phyloP scores from a whole-genome alignment of 805 yeast species.

The Kazachstania martiniae region DNA sequence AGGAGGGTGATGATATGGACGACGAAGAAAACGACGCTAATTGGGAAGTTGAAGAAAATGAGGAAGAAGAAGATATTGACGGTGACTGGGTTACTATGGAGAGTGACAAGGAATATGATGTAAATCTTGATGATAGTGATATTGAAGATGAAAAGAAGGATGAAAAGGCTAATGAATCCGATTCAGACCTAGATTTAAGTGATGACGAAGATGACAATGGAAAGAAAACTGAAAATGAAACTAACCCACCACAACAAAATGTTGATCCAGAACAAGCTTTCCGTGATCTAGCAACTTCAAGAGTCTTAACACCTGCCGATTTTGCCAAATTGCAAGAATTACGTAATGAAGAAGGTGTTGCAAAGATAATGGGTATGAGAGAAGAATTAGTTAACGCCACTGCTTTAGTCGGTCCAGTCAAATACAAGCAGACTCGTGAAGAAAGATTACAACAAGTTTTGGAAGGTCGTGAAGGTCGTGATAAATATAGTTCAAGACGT shows the following conservation, averaged over 20 bases:
- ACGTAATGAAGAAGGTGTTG: conserved; percentile 73
- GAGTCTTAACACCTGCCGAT: conserved; percentile 93
- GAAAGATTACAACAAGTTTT: conserved; percentile 78
- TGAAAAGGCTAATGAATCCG: conserved; percentile 32
- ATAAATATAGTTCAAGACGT: conserved; percentile 77
- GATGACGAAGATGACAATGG: conserved; percentile 29
- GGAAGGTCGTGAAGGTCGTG: conserved; percentile 92
- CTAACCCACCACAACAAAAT: conserved; percentile 18
- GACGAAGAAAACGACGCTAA: conserved; percentile 50
- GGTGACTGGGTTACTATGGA: conserved; percentile 91
- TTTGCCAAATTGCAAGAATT: conserved; percentile 91
- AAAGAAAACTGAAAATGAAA: conserved; percentile 8
- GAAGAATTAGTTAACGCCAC: conserved; percentile 83
- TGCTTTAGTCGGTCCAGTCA: conserved; percentile 59
- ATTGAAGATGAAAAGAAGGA: conserved; percentile 32
- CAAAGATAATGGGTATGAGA: conserved; percentile 55
- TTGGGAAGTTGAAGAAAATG: conserved; percentile 45
- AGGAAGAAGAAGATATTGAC: conserved; percentile 40
- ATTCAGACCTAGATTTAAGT: conserved; percentile 38
- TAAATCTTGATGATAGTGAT: conserved; percentile 42
- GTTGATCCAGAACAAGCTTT: conserved; percentile 32
- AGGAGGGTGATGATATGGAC: conserved; percentile 42
- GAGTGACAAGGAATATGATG: conserved; percentile 63
- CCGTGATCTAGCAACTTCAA: conserved; percentile 53
- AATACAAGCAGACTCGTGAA: conserved; percentile 76